These are phyloP conservation scores for Talaromyces verruculosus DNA, from an alignment of 2,329 filamentous ascomycete genomes.

Conservation along the genomic window DNA sequence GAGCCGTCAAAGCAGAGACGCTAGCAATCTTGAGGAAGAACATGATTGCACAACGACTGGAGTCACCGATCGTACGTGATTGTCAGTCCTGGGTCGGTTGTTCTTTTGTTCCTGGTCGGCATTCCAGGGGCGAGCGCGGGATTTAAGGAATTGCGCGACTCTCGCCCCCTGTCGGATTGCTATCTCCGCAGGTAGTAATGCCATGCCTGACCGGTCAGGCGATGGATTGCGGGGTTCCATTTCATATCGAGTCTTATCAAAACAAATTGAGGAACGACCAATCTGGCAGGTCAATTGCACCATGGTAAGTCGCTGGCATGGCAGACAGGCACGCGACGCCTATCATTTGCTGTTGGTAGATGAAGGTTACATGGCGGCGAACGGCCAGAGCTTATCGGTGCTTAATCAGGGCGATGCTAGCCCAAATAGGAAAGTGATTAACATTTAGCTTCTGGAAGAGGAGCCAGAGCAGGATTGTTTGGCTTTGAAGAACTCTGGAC, in stretches of 20 bases:
- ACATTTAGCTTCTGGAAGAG: neutral
- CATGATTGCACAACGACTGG: conserved; percentile 10
- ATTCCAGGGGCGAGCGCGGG: neutral
- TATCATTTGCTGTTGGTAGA: neutral
- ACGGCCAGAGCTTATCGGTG: neutral
- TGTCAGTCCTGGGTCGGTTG: neutral
- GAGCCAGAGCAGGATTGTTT: neutral
- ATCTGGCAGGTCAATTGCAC: conserved; percentile 3
- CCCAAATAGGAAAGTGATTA: neutral
- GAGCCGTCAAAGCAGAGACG: conserved; percentile 25
- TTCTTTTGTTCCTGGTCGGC: neutral
- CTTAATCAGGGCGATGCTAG: neutral
- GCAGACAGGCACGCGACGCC: neutral
- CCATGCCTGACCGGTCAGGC: neutral
- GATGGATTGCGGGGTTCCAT: conserved; percentile 5
- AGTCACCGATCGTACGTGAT: neutral
- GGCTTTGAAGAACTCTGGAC: neutral
- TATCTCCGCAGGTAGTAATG: neutral
- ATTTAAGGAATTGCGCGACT: neutral
- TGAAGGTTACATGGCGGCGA: conserved; percentile 10
- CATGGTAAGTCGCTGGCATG: neutral
- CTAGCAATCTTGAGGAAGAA: conserved; percentile 19
- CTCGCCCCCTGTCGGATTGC: neutral
- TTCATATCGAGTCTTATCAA: neutral
- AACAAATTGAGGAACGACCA: neutral